Base-by-base conservation (phyloP, 768 basidiomycete genomes). In the Fomitopsis serialis region DNA sequence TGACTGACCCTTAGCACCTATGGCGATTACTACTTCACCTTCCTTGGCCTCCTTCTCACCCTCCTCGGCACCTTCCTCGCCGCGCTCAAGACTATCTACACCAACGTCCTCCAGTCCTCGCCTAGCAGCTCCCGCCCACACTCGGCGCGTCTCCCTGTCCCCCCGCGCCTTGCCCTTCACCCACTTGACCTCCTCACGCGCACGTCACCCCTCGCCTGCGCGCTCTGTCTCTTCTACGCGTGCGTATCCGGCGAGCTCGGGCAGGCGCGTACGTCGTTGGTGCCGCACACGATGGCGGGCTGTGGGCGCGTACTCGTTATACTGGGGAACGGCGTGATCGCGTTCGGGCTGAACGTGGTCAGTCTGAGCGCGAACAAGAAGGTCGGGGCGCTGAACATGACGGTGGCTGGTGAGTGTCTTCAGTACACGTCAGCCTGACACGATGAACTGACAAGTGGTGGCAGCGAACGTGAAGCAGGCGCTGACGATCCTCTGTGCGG, bases 341-440 rank as follows among this genome's bases (percentile, higher is more conserved):
- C 97, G 3, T 98, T 97, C 63, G 87, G 84, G 13, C 74, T 99
- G 48, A 99, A 98, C 61, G 83, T 98, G 2, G 90, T 97, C 53
- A 91, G 88, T 66, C 97, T 99, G 64, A 90, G 89, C 37, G 91
- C 97, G n/a, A 99, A 98, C 72, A 86, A 87, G 69, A 85, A 88
- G 65, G 85, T 92, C 0, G 93, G 94, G 2, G 85, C 93, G 12
- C 66, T 96, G 58, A 88, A 86, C 45, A 96, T 95, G 89, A 91
- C 88, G 10, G 92, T 96, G 45, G 90, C 92, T 55, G 87, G 87
- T 89, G 55, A 52, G 82, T 74, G 11, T 42, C 19, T 42, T 2
- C 1, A 13, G 10, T 32, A 42, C 27, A 22, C 11, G 42, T 36
- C 13, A 23, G 17, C 34, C 22, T 13, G 40, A 27, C 10, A 17